A percentile compares a stretch with the other conserved stretches of the same genome.
Conservation (phyloP, 169 alveolate genomes). For the Plasmodium gallinaceum region DNA sequence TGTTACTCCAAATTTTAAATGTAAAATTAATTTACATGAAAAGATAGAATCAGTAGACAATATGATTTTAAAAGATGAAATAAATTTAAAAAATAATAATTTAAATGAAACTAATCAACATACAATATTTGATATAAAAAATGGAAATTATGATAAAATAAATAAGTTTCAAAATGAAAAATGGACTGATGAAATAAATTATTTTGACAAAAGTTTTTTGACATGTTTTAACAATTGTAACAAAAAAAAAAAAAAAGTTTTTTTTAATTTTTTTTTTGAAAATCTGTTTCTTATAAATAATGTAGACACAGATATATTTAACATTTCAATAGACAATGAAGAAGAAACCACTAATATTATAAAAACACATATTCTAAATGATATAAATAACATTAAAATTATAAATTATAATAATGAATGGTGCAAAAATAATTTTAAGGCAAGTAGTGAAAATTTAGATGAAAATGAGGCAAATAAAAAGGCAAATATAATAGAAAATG, state of each 20-base stretch:
- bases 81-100: background rate
- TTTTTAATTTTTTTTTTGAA: constrained; percentile 61
- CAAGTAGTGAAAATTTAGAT: background rate
- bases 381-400: constrained; percentile 24
- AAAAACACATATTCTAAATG: constrained; percentile 1
- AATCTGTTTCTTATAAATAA: constrained; percentile 57
- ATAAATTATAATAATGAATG: background rate
- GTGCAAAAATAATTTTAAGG: background rate
- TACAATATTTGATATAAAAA: background rate
- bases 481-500: background rate
- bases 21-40: background rate
- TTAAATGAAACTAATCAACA: background rate
- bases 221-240: constrained; percentile 63
- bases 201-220: constrained; percentile 13
- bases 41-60: background rate
- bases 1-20: background rate
- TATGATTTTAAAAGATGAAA: background rate
- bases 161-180: background rate
- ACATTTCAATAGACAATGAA: constrained; percentile 24
- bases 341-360: constrained; percentile 3
- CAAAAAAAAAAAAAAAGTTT: constrained; percentile 28
- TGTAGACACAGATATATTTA: constrained; percentile 56
- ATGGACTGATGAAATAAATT: background rate
- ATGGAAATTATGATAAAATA: background rate
- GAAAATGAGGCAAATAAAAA: background rate